phyloP scores from a whole-genome alignment of 1,284 basidiomycete genomes.

The Cryptococcus maquisensis region DNA sequence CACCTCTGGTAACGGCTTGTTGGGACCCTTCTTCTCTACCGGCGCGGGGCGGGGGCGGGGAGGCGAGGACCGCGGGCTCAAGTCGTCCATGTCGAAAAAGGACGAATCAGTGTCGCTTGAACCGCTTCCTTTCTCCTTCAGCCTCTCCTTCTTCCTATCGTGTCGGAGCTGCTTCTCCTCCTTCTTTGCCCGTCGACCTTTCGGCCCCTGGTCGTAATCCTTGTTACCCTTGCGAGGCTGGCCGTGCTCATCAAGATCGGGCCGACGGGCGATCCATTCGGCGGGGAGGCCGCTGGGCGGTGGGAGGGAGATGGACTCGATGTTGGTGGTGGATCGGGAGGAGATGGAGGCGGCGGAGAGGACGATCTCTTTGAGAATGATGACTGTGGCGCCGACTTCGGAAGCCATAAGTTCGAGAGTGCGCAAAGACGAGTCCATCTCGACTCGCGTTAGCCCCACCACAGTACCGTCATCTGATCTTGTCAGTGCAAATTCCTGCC shows the following conservation, averaged over 20 bases:
- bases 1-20: slow-evolving; percentile 5
- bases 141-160: neutral
- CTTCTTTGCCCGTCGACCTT: neutral
- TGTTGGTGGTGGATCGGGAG: neutral
- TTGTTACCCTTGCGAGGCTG: slow-evolving; percentile 23
- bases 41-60: neutral
- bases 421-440: slow-evolving; percentile 72
- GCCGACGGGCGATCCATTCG: slow-evolving; percentile 20
- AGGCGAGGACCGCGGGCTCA: neutral
- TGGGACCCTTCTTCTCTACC: neutral
- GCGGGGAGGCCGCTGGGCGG: neutral
- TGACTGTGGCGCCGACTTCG: slow-evolving; percentile 82
- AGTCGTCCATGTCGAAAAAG: slow-evolving; percentile 22
- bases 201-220: neutral
- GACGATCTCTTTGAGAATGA: slow-evolving; percentile 74
- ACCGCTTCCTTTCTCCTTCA: neutral
- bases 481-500: slow-evolving; percentile 17
- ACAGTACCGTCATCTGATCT: slow-evolving; percentile 71
- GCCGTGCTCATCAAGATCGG: slow-evolving; percentile 30
- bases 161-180: neutral
- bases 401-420: slow-evolving; percentile 88
- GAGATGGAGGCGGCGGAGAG: slow-evolving; percentile 13
- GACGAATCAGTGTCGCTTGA: slow-evolving; percentile 5
- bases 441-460: slow-evolving; percentile 66
- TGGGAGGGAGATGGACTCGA: neutral